phyloP scores from a whole-genome alignment of 257 asterid species.

The Coffea canephora region DNA sequence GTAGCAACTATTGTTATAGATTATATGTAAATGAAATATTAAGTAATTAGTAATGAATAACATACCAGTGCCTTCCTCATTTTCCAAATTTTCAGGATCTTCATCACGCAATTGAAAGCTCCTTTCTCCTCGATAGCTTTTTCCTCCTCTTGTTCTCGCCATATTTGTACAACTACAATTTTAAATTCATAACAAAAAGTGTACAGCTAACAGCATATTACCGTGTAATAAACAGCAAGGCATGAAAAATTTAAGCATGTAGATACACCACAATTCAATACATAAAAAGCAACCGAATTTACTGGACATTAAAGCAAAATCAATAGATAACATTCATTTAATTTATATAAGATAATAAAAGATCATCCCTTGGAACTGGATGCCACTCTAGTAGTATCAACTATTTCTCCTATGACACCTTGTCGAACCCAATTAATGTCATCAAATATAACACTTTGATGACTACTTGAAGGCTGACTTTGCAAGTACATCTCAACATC shows the following conservation, averaged over 20 bases:
- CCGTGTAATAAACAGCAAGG: neutral
- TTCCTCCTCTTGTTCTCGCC: neutral
- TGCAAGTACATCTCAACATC: neutral
- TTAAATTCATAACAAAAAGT: no score
- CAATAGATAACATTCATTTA: neutral
- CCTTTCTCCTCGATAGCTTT: neutral
- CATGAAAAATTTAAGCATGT: no score
- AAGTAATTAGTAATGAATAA: no score
- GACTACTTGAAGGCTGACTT: neutral
- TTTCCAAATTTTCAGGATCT: neutral
- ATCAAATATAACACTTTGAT: neutral
- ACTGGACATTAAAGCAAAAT: neutral
- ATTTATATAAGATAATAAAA: no score
- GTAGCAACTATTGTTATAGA: neutral
- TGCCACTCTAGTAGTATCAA: neutral
- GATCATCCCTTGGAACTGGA: neutral
- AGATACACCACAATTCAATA: no score
- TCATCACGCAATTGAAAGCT: neutral
- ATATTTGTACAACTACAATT: neutral
- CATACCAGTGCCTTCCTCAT: neutral
- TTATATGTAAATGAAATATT: no score
- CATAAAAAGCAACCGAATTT: no score
- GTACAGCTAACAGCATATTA: neutral
- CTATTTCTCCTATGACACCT: no score
- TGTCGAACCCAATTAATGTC: no score